Percentiles rank a stretch among this genome's conserved stretches.
phyloP scores from a whole-genome alignment of 1,139 yeast species.

The Candida glucosophila region DNA sequence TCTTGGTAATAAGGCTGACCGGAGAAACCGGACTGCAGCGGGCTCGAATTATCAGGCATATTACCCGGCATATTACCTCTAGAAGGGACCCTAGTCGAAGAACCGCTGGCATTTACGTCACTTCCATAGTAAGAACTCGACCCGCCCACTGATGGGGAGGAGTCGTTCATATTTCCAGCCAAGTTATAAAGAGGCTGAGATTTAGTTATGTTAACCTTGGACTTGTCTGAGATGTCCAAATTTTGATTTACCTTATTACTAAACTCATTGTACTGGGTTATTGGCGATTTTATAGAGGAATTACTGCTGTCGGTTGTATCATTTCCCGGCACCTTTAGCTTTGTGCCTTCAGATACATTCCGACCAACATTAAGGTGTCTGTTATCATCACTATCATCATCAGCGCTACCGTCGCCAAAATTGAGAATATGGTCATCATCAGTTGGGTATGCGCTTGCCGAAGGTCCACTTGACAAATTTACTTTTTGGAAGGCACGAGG shows the following conservation, averaged over 20 bases:
- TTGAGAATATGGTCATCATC: conserved; percentile 32
- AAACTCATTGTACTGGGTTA: conserved; percentile 48
- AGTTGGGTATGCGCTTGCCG: conserved; percentile 25
- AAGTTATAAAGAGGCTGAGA: conserved; percentile 9
- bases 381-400: too few species aligned
- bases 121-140: too few species aligned
- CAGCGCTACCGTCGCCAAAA: conserved; percentile 20
- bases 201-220: conserved; percentile 5
- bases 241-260: conserved; percentile 31
- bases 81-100: too few species aligned
- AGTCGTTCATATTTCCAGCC: conserved; percentile 9
- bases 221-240: conserved; percentile 8
- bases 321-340: conserved; percentile 18
- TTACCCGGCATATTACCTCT: too few species aligned
- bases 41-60: too few species aligned
- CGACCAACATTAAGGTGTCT: too few species aligned
- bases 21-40: too few species aligned
- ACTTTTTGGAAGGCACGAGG: conserved; percentile 24
- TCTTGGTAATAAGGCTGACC: too few species aligned
- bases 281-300: conserved; percentile 39
- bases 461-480: conserved; percentile 13
- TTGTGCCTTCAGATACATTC: too few species aligned
- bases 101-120: too few species aligned
- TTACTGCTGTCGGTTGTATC: conserved; percentile 26
- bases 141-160: too few species aligned